Base-by-base conservation (phyloP, 2,329 filamentous ascomycete species). In the Massarina eburnea region DNA sequence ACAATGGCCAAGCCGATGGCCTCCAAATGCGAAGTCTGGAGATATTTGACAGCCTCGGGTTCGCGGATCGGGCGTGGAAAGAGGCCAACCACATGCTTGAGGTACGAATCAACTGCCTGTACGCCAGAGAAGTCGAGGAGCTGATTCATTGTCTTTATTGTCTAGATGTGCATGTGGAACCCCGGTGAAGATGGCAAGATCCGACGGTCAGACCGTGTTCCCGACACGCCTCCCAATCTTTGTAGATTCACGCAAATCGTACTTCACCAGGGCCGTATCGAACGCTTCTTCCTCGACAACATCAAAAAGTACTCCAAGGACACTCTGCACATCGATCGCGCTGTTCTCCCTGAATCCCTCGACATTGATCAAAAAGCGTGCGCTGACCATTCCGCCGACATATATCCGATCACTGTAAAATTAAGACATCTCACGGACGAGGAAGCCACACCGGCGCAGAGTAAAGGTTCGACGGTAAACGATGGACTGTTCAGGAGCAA, bases 21-120 rank as follows among this genome's bases (percentile, higher is more conserved):
- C 52, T 76, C 7, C 71, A 74, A 54, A 61, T 65, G 21, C 69
- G 73, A 22, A 73, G 67, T 35, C 51, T 75, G 14, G 73, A 76
- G 51, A 73, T 75, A 12, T 72, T 75, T 42, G 71, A 90, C 55
- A 83, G 80, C 39, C 86, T 90, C 54, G 85, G 82, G 1, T 80
- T 90, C 46, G 82, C 75, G 2, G 79, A 88, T 51, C 72, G 79
- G 4, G 79, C 78, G 1, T 83, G 82, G 79, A 83, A 82, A 38
- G 85, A 88, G 55, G 77, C 80, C 10, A 86, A 86, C 59, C 83
- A 83, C 59, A 80, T 88, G 72, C 73, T 86, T n/a, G 85, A 86
- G 71, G 81, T 85, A 45, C 64, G 72, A 22, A 9, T 4, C 20
- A 34, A 8, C 5, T n/a, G n/a, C n/a, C 12, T n/a, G 8, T 12